Percentiles rank a stretch among this genome's conserved stretches.
Evolutionary conservation across 768 basidiomycete genomes (phyloP).

Genomic region (Dacryopinax primogenitus): DNA sequence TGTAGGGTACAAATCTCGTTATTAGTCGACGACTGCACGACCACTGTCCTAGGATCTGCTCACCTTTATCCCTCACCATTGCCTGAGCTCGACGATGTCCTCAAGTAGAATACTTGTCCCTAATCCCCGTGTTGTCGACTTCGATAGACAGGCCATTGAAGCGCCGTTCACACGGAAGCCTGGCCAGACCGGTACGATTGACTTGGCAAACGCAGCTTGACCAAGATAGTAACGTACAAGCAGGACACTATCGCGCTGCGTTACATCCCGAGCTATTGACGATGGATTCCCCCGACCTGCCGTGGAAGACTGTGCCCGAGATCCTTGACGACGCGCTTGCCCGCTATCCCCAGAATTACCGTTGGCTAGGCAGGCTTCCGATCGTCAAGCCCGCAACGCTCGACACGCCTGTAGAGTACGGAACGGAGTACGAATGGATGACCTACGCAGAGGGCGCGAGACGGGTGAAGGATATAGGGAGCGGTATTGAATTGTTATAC

Average conservation of each 20-base stretch:
- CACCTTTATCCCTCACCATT: too few species aligned
- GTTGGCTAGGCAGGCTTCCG: slow-evolving; percentile 57
- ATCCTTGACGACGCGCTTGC: slow-evolving; percentile 54
- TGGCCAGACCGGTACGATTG: slow-evolving; percentile 59
- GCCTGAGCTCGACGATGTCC: neutral
- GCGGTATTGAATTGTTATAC: slow-evolving; percentile 57
- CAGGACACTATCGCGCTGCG: slow-evolving; percentile 68
- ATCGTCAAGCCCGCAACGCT: slow-evolving; percentile 37
- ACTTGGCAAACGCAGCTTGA: neutral
- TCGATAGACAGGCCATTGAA: slow-evolving; percentile 40
- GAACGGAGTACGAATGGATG: slow-evolving; percentile 57
- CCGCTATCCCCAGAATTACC: slow-evolving; percentile 33
- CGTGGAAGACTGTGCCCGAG: slow-evolving; percentile 28
- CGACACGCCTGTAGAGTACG: slow-evolving; percentile 49
- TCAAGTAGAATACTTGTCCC: neutral
- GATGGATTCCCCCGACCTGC: neutral
- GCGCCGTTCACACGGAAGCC: slow-evolving; percentile 72
- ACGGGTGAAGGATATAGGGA: slow-evolving; percentile 61
- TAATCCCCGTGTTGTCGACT: neutral
- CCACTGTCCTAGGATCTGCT: too few species aligned
- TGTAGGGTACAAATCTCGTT: too few species aligned
- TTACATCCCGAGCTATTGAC: slow-evolving; percentile 16
- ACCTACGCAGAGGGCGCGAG: slow-evolving; percentile 61
- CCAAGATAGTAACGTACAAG: neutral
- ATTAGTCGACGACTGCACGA: too few species aligned